Evolutionary conservation across 345 rosid genomes (phyloP), one percentile per base, ranked within the genome.

Genomic region (Lumnitzera littorea): DNA sequence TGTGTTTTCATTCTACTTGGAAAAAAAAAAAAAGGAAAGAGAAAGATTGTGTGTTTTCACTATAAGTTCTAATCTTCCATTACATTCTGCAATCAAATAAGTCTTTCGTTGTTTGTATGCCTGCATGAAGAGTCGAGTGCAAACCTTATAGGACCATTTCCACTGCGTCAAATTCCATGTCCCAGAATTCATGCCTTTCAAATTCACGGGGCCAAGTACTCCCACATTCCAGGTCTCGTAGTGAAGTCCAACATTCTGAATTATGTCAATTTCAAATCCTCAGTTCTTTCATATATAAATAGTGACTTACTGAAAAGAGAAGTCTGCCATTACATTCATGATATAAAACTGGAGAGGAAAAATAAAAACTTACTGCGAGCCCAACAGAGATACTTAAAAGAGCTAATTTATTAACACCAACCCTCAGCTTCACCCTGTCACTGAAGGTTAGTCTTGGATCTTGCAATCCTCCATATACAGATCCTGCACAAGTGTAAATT

Each of bases 61-160:
- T 36, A 36, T 36, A 9, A 5, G 7, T 36, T 36, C 43, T 36
- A 9, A 1, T 50, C n/a, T 16, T 14, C 13, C 5, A 50, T 16
- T 16, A 14, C 7, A 7, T 7, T 16, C 11, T 50, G 52, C 20
- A 14, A 50, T 50, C 11, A 3, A 50, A 14, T 4, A 50, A 50
- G 5, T 49, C 14, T n/a, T 3, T 3, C 3, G 51, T 49, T 13
- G 7, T 48, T 57, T n/a, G 24, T 52, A 10, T 15, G 12, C 12
- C 16, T 11, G 25, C 25, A 13, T 46, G 53, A 20, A 12, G 47
- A 55, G 36, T 15, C 62, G 48, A 71, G 65, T 69, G 67, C 80
- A 66, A 47, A 92, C 99, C 99, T 90, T 88, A 76, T 94, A 86
- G 41, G 95, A 74, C 99, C 99, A 94, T 64, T 86, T 86, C 85